phyloP scores from a whole-genome alignment of 1,284 basidiomycete genomes.

The Fistulina hepatica region DNA sequence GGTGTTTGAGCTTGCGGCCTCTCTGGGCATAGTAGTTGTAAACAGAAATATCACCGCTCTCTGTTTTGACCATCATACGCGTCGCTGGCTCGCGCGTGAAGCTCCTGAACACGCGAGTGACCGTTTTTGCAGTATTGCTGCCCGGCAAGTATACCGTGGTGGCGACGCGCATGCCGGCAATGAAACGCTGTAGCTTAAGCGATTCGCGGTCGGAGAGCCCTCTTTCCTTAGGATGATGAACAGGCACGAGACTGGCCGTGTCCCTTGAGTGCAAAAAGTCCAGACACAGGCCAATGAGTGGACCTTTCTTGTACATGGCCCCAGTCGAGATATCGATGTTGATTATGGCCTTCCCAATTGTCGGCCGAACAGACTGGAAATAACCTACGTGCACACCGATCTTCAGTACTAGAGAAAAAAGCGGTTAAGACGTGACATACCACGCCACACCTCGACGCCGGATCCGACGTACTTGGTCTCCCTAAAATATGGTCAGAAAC shows the following conservation, averaged over 20 bases:
- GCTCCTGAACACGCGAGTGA: conserved; percentile 32
- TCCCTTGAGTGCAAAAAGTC: conserved; percentile 5
- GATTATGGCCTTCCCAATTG: conserved; percentile 52
- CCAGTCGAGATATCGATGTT: conserved; percentile 73
- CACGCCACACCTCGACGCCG: conserved; percentile 45
- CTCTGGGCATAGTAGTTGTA: conserved; percentile 37
- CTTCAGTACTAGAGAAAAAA: neutral
- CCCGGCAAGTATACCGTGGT: conserved; percentile 17
- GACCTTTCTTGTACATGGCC: conserved; percentile 53
- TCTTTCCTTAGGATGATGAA: too few species aligned
- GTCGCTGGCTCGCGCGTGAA: conserved; percentile 32
- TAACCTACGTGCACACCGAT: too few species aligned
- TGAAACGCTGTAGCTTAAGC: conserved; percentile 17
- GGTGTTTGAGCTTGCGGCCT: conserved; percentile 31
- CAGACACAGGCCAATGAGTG: conserved; percentile 34
- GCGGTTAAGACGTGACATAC: conserved; percentile 16
- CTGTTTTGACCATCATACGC: conserved; percentile 31
- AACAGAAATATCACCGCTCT: conserved; percentile 36
- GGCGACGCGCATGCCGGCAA: conserved; percentile 26
- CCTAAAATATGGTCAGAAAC: conserved; percentile 45
- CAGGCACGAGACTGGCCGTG: neutral
- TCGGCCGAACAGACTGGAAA: conserved; percentile 67
- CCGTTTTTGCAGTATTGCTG: too few species aligned
- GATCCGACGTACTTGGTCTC: conserved; percentile 37
- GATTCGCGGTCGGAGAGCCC: conserved; percentile 34